Base-by-base conservation (phyloP, 1,284 basidiomycete species). In the Exobasidium rhododendri region DNA sequence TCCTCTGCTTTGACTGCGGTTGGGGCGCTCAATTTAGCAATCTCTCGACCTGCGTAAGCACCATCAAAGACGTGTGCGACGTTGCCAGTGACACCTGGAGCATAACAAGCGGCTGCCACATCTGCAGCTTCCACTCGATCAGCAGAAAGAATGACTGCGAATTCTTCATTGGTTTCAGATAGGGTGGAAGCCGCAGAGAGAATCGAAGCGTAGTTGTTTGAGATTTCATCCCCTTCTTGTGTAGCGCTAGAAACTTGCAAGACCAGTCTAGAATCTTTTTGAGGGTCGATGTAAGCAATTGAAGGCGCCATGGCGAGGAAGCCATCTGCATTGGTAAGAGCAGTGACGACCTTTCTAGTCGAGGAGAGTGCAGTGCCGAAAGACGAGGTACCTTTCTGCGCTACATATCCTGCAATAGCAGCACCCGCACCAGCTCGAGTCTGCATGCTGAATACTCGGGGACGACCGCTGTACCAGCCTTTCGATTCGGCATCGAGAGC, bases 361-460 rank as follows among this genome's bases (percentile, higher is more conserved):
- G 59, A 54, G 28, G 24, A 58, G 14, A 63, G 63, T 24, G 64
- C 55, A 31, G 57, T 57, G 22, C 22, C 59, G 29, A 63, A 63
- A n/a, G 65, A 68, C 26, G 67, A 66, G 10, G 58, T 62, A 31
- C 65, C 64, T 54, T 67, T 67, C 58, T 64, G 66, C 44, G 70
- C 60, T 30, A 79, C 63, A 64, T 75, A 79, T 56, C 77, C 77
- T 11, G 70, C 65, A 60, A 79, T 71, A 58, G 77, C 74, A 56
- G 59, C 69, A 46, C 69, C 76, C 24, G 77, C 98, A 44, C 94
- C 96, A 2, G 92, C 59, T 30, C 77, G 73, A 45, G 76, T 75
- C 70, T 79, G 77, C 74, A 79, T 74, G 61, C 68, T 61, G 61
- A 73, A 72, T 57, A 79, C 77, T 54, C 67, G 63, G 52, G 75